phyloP scores from a whole-genome alignment of 2,329 filamentous ascomycete genomes.

The Trichoderma guizhouense region DNA sequence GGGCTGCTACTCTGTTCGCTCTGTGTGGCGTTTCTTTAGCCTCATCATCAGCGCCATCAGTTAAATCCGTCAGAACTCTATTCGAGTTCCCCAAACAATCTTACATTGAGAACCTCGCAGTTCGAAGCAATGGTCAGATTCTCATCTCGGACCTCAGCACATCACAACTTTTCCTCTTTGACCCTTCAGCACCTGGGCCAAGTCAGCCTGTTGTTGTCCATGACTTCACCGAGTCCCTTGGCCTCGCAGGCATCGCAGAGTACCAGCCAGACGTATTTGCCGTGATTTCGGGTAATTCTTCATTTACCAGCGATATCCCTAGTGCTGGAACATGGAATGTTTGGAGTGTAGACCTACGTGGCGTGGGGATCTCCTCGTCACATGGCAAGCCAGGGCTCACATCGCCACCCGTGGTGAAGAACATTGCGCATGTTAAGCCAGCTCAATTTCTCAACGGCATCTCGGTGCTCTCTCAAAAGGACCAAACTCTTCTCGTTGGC shows the following conservation, averaged over 20 bases:
- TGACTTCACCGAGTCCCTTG: constrained; percentile 26
- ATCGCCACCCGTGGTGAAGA: constrained; percentile 19
- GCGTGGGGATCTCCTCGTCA: constrained; percentile 24
- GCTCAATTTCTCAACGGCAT: constrained; percentile 29
- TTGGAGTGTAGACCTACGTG: constrained; percentile 23
- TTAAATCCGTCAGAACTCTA: neutral
- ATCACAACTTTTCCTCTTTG: constrained; percentile 33
- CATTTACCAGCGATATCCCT: constrained; percentile 20
- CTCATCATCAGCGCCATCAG: neutral
- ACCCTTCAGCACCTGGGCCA: constrained; percentile 24
- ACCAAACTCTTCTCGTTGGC: constrained; percentile 22
- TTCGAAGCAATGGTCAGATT: constrained; percentile 36
- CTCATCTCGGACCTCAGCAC: constrained; percentile 31
- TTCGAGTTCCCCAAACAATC: constrained; percentile 13
- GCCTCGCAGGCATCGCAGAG: constrained; percentile 37
- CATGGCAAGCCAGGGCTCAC: neutral
- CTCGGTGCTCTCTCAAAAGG: constrained; percentile 19
- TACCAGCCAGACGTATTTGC: constrained; percentile 32
- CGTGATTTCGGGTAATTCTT: constrained; percentile 27
- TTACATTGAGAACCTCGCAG: constrained; percentile 35
- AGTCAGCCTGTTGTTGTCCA: constrained; percentile 27
- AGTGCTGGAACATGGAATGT: constrained; percentile 24
- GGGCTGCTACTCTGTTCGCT: neutral
- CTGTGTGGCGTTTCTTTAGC: constrained; percentile 8
- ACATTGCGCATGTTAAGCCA: constrained; percentile 23